A percentile compares a stretch with the other conserved stretches of the same genome.
Evolutionary conservation across 176 grass and related monocot species (phyloP).

Genomic region (Urochloa ruziziensis): DNA sequence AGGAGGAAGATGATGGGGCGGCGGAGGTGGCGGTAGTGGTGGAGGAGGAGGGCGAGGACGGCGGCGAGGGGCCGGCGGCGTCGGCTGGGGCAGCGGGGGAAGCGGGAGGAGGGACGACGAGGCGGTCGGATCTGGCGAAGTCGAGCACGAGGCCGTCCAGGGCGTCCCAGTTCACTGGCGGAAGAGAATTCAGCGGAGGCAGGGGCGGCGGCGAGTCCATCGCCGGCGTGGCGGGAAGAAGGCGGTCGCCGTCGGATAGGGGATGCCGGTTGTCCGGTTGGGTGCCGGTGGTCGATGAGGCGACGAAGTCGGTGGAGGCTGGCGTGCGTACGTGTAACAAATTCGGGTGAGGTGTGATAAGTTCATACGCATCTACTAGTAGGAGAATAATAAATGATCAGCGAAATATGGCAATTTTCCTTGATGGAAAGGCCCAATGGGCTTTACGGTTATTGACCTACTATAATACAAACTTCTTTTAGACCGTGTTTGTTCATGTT

Average conservation of each 20-base stretch:
- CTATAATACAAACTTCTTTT: too few relatives aligned
- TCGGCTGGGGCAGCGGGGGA: conserved; percentile 15
- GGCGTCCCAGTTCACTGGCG: conserved; percentile 69
- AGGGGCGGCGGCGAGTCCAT: conserved; percentile 34
- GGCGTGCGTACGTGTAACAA: conserved; percentile 12
- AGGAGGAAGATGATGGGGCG: conserved; percentile 18
- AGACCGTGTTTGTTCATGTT: too few relatives aligned
- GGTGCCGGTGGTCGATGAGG: neutral
- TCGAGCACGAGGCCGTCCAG: conserved; percentile 65
- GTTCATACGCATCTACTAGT: neutral
- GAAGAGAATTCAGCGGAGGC: neutral
- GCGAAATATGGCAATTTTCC: too few relatives aligned
- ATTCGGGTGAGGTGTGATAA: neutral
- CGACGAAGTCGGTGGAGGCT: conserved; percentile 29
- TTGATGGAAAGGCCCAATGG: too few relatives aligned
- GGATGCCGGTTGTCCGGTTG: neutral
- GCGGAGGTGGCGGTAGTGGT: conserved; percentile 29
- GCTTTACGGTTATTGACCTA: too few relatives aligned
- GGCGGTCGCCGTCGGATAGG: neutral
- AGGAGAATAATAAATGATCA: too few relatives aligned
- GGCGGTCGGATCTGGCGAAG: conserved; percentile 73
- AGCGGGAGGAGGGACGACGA: conserved; percentile 31
- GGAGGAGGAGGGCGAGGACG: conserved; percentile 46
- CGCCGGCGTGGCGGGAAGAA: conserved; percentile 20
- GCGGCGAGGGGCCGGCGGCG: conserved; percentile 29